These are phyloP conservation scores for Lactifluus pinguis DNA, from an alignment of 768 basidiomycete species.

Conservation along the genomic window DNA sequence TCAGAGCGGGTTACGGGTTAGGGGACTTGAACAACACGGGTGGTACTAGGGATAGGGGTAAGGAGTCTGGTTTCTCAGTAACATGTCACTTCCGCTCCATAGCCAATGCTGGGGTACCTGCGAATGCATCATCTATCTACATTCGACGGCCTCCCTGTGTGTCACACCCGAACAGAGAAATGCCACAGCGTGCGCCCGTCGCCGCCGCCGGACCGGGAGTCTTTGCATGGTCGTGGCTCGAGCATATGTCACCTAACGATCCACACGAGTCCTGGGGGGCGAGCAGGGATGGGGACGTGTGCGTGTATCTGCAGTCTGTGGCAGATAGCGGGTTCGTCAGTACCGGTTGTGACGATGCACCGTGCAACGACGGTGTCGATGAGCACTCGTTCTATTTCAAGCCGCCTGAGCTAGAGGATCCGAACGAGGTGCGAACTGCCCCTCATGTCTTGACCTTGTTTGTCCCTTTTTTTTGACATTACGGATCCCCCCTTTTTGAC, in stretches of 20 bases:
- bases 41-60: no score
- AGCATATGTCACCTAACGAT: slow-evolving; percentile 7
- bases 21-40: no score
- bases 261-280: slow-evolving; percentile 10
- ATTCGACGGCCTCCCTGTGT: slow-evolving; percentile 13
- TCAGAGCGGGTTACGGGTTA: no score
- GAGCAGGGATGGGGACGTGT: neutral
- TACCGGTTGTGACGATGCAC: slow-evolving; percentile 2
- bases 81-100: slow-evolving; percentile 17
- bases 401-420: slow-evolving; percentile 8
- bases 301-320: neutral
- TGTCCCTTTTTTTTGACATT: neutral
- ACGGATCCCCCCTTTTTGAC: neutral
- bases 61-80: no score
- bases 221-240: slow-evolving; percentile 19
- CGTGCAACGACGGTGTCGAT: slow-evolving; percentile 3
- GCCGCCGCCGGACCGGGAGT: slow-evolving; percentile 15
- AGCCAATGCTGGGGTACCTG: neutral
- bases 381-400: slow-evolving; percentile 10
- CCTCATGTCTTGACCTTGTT: no score
- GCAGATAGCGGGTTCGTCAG: slow-evolving; percentile 4
- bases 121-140: slow-evolving; percentile 18
- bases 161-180: neutral
- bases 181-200: neutral
- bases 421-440: slow-evolving; percentile 11